These are phyloP conservation scores for Leishmania guyanensis DNA, from an alignment of 208 protist genomes.

Conservation along the genomic window DNA sequence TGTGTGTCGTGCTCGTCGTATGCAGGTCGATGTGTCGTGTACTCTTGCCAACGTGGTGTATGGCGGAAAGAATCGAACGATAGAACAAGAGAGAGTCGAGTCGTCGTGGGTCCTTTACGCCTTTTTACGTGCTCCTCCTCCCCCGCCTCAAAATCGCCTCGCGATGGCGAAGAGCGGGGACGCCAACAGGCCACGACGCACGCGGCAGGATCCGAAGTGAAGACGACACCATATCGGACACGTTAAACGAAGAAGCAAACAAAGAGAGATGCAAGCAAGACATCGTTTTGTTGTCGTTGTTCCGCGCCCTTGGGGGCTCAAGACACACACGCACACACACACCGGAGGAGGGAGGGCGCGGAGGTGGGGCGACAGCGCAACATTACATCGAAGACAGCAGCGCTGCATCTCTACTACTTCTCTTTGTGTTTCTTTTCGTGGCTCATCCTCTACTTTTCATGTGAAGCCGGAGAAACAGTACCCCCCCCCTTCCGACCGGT, in stretches of 20 bases:
- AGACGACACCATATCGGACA: background rate
- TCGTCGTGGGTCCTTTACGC: background rate
- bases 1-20: background rate
- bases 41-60: background rate
- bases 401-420: no score
- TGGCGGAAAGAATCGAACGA: background rate
- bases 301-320: background rate
- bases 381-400: no score
- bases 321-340: background rate
- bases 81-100: background rate
- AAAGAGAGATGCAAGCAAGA: background rate
- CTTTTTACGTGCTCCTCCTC: background rate
- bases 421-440: no score
- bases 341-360: no score
- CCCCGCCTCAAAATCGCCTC: background rate
- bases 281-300: background rate
- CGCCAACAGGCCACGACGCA: background rate
- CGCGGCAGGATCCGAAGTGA: background rate
- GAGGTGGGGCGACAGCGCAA: no score
- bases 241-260: background rate
- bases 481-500: no score
- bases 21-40: background rate
- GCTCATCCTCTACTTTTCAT: no score
- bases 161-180: background rate
- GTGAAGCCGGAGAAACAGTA: no score